Base-by-base conservation (phyloP, 2,329 filamentous ascomycete species). In the Colletotrichum destructivum region DNA sequence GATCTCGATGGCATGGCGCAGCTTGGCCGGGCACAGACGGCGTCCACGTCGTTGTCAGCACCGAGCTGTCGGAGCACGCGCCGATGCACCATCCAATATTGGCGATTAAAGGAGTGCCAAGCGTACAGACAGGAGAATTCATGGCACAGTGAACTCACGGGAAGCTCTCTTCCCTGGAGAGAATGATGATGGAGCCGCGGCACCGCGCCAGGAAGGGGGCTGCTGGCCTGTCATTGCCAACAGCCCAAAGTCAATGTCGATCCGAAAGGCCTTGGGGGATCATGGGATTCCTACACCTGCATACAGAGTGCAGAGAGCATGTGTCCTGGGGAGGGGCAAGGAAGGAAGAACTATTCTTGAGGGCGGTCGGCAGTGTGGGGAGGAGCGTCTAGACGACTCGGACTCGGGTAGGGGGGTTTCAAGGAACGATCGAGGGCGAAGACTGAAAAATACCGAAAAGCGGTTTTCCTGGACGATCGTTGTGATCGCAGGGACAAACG, bases 401-500 rank as follows among this genome's bases (percentile, higher is more conserved):
- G 11, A 38, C 31, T 55, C 35, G 16, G 54, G 35, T 64, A 69
- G 57, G 69, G 69, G 69, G 44, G n/a, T n/a, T 52, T 42, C 35
- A 31, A 59, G 21, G 61, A 35, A 15, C 9, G 31, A 16, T 47
- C 18, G n/a, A 31, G 47, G 40, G 69, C 69, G 59, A 59, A 59
- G 68, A 66, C 66, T 61, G 42, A 56, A 23, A 35, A 35, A 35
- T 2, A 35, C 31, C 31, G 52, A 35, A 69, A 71, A 64, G 59
- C 65, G 54, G 65, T 64, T 69, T 38, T 40, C 31, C 31, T 35
- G 31, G 59, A 35, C 69, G 69, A 72, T 72, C 69, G 65, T 54
- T 56, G 65, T 69, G 69, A 71, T 69, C 65, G 69, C 60, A 31
- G 54, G 51, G 40, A n/a, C 40, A 60, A 69, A 64, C 52, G 65